phyloP scores from a whole-genome alignment of 495 filamentous ascomycete species.

The Xylaria cubensis region DNA sequence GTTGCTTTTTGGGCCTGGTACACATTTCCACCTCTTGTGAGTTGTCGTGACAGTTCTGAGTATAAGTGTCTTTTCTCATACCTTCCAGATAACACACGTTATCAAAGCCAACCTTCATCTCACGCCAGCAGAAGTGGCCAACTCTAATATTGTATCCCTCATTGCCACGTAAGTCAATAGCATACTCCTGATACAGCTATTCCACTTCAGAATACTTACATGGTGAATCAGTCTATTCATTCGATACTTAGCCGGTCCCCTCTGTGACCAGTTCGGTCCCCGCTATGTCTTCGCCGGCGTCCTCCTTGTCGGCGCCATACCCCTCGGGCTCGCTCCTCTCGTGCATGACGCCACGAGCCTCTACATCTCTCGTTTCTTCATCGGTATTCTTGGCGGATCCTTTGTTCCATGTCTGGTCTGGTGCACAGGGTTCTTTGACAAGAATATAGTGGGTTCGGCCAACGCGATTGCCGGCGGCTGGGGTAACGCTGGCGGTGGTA shows the following conservation, averaged over 20 bases:
- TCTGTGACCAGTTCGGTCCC: constrained; percentile 86
- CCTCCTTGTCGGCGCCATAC: constrained; percentile 78
- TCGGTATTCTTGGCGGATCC: constrained; percentile 87
- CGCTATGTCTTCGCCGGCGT: constrained; percentile 79
- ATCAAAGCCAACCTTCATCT: constrained; percentile 81
- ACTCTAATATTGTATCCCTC: constrained; percentile 91
- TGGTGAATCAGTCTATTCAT: constrained; percentile 67
- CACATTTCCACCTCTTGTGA: constrained; percentile 82
- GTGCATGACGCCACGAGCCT: constrained; percentile 73
- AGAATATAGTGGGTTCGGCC: constrained; percentile 89
- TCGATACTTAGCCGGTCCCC: constrained; percentile 80
- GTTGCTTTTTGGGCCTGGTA: constrained; percentile 95
- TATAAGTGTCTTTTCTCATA: constrained; percentile 25
- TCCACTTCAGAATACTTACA: constrained; percentile 20
- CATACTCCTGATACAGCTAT: background rate
- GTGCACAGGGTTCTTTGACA: constrained; percentile 95
- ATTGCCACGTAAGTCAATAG: constrained; percentile 72
- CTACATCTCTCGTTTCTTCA: constrained; percentile 84
- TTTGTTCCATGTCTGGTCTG: constrained; percentile 98
- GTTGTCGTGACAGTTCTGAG: constrained; percentile 34
- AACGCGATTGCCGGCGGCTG: constrained; percentile 86
- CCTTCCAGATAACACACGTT: constrained; percentile 69
- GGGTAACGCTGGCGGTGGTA: constrained; percentile 91
- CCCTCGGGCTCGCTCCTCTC: constrained; percentile 82
- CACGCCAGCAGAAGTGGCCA: constrained; percentile 74